Evolutionary conservation across 164 flowering plant species (phyloP).

Genomic region (Amborella trichopoda): DNA sequence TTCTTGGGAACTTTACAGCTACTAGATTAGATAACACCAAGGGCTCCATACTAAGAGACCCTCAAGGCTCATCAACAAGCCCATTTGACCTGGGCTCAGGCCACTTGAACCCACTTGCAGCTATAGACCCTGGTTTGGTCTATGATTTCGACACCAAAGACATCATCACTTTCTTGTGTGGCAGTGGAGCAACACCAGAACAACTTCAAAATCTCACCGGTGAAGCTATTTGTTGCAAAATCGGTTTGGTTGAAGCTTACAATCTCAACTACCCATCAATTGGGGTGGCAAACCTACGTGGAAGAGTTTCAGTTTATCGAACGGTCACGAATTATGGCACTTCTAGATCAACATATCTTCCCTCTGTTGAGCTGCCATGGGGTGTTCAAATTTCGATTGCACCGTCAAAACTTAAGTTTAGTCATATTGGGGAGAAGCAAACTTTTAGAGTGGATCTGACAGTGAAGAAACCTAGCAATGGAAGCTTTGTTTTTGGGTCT

Average conservation of each 20-base stretch:
- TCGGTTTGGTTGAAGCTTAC: slow-evolving; percentile 17
- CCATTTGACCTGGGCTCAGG: slow-evolving; percentile 52
- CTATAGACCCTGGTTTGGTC: slow-evolving; percentile 42
- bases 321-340: slow-evolving; percentile 41
- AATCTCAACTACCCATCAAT: slow-evolving; percentile 57
- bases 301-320: slow-evolving; percentile 29
- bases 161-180: slow-evolving; percentile 32
- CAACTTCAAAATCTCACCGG: slow-evolving; percentile 37
- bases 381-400: slow-evolving; percentile 29
- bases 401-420: slow-evolving; percentile 27
- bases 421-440: slow-evolving; percentile 27
- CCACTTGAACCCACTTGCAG: slow-evolving; percentile 33
- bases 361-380: slow-evolving; percentile 22
- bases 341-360: slow-evolving; percentile 26
- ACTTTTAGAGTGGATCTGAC: slow-evolving; percentile 28
- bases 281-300: slow-evolving; percentile 32
- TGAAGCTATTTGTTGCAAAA: slow-evolving; percentile 18
- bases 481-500: slow-evolving; percentile 40
- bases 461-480: slow-evolving; percentile 20
- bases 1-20: slow-evolving; percentile 12
- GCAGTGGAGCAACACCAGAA: slow-evolving; percentile 28
- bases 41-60: slow-evolving; percentile 19
- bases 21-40: slow-evolving; percentile 18
- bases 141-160: slow-evolving; percentile 30
- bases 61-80: slow-evolving; percentile 23